These are phyloP conservation scores for Cryptosporidium muris DNA, from an alignment of 169 alveolate genomes.

Conservation along the genomic window DNA sequence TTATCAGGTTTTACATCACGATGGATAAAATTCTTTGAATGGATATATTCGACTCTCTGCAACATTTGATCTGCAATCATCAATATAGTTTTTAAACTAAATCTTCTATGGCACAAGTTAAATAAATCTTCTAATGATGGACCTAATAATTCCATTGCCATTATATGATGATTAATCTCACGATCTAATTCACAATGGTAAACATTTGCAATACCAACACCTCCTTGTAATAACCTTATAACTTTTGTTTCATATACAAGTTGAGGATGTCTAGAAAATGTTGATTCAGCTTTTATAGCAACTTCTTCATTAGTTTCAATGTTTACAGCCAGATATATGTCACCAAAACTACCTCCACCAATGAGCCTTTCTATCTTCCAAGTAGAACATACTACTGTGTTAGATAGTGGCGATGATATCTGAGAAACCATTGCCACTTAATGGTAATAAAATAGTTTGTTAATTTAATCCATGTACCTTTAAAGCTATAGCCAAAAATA, in stretches of 20 bases:
- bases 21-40: constrained; percentile 79
- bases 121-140: constrained; percentile 82
- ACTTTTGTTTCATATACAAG: constrained; percentile 76
- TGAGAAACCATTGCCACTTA: constrained; percentile 45
- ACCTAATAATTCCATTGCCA: constrained; percentile 86
- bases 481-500: neutral
- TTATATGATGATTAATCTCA: constrained; percentile 73
- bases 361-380: constrained; percentile 74
- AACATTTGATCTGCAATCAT: constrained; percentile 70
- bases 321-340: constrained; percentile 79
- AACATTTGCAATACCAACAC: constrained; percentile 56
- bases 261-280: constrained; percentile 83
- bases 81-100: constrained; percentile 44
- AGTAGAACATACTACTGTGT: constrained; percentile 74
- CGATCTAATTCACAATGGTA: constrained; percentile 73
- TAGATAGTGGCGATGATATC: constrained; percentile 62
- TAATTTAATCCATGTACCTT: neutral
- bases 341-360: constrained; percentile 83
- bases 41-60: constrained; percentile 77
- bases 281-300: constrained; percentile 80
- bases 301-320: constrained; percentile 79
- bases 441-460: neutral
- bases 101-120: constrained; percentile 52
- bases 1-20: constrained; percentile 88
- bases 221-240: constrained; percentile 71